Evolutionary conservation across 2,329 filamentous ascomycete species (phyloP), one percentile per base, ranked within the genome.

Genomic region (Trichophyton rubrum): DNA sequence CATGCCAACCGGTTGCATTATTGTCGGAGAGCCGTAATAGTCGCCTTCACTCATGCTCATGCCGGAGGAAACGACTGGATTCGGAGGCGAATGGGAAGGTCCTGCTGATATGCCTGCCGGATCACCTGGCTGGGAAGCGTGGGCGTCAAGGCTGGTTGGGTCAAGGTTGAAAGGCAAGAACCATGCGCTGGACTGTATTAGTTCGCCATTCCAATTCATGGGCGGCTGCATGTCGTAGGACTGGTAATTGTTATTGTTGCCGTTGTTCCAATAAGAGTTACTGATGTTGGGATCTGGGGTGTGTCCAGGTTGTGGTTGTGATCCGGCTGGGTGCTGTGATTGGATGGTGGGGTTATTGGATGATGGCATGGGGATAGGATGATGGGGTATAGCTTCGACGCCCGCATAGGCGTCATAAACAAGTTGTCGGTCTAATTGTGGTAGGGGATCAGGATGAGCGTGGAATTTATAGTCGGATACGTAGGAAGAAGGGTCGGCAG

Each of bases 101-200:
- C 56, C 3, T 13, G 27, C 45, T 41, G 30, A 9, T 3, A 38
- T 49, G 30, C 59, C 51, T 15, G 61, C 40, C 15, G 58, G 58
- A n/a, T 45, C 59, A 30, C 20, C 20, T 27, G 33, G 33, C n/a
- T 40, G 55, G 8, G 55, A 40, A 27, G 24, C 55, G 22, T 57
- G n/a, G 15, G 62, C 33, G 27, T 61, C 61, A 17, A 64, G 40
- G n/a, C 59, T 61, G 8, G 72, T 61, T 3, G 90, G 88, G 62
- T 93, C 88, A 74, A 95, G 84, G 70, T 95, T 95, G 74, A 96
- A 95, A 1, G 91, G 90, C 78, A 95, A 85, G 72, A 95, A 95
- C 89, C 91, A 97, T 3, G 88, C 89, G 59, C 85, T 86, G 53
- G 73, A 72, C 49, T 75, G 73, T 60, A 73, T 71, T 61, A 70